phyloP scores from a whole-genome alignment of 345 rosid genomes.

The Balakata baccata region DNA sequence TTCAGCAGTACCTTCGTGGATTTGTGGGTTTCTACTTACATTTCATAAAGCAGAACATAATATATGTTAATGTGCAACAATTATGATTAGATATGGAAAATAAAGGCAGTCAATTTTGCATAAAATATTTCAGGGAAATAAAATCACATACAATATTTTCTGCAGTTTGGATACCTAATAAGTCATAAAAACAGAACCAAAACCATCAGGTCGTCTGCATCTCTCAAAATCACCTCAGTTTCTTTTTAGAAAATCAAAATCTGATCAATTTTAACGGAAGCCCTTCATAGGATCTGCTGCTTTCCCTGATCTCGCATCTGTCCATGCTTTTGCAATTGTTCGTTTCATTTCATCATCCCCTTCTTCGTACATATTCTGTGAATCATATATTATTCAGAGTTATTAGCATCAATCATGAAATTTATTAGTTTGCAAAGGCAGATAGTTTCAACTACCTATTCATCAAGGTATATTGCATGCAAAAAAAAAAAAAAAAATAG shows the following conservation, averaged over 20 bases:
- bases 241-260: background rate
- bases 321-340: slow-evolving; percentile 98
- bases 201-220: background rate
- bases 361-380: slow-evolving; percentile 90
- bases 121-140: background rate
- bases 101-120: background rate
- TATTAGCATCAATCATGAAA: background rate
- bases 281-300: slow-evolving; percentile 65
- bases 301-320: slow-evolving; percentile 94
- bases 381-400: background rate
- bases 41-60: too few species aligned
- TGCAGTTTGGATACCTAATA: background rate
- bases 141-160: background rate
- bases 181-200: background rate
- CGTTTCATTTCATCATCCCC: slow-evolving; percentile 93
- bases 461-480: background rate
- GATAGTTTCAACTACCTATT: too few species aligned
- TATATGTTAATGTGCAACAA: too few species aligned
- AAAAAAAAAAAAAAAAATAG: background rate
- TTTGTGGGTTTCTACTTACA: too few species aligned
- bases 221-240: background rate
- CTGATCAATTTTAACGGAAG: slow-evolving; percentile 21
- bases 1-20: too few species aligned
- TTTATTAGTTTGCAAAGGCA: too few species aligned
- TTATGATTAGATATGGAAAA: background rate